These are phyloP conservation scores for Musa beccarii DNA, from an alignment of 176 grass and related monocot species.

Conservation along the genomic window DNA sequence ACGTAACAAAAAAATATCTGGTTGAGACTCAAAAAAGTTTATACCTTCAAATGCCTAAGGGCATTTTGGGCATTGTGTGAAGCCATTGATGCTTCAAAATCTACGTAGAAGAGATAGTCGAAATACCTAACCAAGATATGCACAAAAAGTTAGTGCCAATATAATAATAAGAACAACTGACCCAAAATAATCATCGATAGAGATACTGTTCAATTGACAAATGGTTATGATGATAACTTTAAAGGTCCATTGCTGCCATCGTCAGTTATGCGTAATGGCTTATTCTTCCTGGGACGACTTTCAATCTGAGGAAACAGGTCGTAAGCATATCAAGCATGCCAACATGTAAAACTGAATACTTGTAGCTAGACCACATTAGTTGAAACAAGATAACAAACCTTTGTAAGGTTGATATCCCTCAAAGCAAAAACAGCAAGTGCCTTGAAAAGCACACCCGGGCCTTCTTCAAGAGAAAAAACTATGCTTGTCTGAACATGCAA, in stretches of 20 bases:
- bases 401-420: constrained; percentile 76
- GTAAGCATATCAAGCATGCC: neutral
- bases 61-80: constrained; percentile 66
- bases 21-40: neutral
- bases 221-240: constrained; percentile 41
- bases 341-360: constrained; percentile 9
- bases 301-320: constrained; percentile 48
- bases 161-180: neutral
- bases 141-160: constrained; percentile 14
- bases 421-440: constrained; percentile 74
- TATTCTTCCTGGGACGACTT: constrained; percentile 68
- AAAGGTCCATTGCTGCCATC: constrained; percentile 35
- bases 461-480: constrained; percentile 93
- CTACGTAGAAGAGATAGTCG: constrained; percentile 86
- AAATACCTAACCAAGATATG: constrained; percentile 47
- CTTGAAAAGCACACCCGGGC: constrained; percentile 78
- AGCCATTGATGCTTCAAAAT: constrained; percentile 91
- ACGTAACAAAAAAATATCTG: neutral
- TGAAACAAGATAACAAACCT: constrained; percentile 32
- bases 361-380: constrained; percentile 21
- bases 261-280: constrained; percentile 57
- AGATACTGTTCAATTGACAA: neutral
- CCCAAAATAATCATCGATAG: neutral
- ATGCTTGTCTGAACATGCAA: constrained; percentile 54
- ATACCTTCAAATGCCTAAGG: constrained; percentile 71